A percentile compares a stretch with the other conserved stretches of the same genome.
phyloP scores from a whole-genome alignment of 2,329 filamentous ascomycete genomes.

The Colletotrichum sp. region DNA sequence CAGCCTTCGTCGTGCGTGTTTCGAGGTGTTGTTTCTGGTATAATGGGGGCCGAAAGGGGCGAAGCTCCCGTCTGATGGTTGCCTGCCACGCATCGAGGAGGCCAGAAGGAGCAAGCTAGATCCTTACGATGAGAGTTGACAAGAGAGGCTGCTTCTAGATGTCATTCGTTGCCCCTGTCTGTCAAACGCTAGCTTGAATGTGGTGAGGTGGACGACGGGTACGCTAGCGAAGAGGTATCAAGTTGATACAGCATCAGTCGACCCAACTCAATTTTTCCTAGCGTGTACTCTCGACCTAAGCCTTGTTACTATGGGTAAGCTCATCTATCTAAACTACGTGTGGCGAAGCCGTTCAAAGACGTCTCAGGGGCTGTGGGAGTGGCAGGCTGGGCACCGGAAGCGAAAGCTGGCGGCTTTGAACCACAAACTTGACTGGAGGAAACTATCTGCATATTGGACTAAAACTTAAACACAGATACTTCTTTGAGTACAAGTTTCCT shows the following conservation, averaged over 20 bases:
- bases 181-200: background rate
- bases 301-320: background rate
- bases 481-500: fast-evolving
- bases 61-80: background rate
- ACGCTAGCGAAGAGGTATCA: background rate
- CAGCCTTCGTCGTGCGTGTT: background rate
- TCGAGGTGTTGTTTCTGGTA: background rate
- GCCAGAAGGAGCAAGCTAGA: background rate
- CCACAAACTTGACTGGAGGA: background rate
- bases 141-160: background rate
- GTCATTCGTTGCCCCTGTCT: background rate
- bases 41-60: background rate
- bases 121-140: background rate
- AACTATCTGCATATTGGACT: background rate
- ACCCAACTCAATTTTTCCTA: background rate
- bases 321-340: background rate
- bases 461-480: fast-evolving
- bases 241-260: background rate
- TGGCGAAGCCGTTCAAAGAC: background rate
- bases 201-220: background rate
- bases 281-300: background rate
- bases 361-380: background rate
- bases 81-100: background rate
- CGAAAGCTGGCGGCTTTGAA: background rate
- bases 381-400: background rate